phyloP scores from a whole-genome alignment of 2,329 filamentous ascomycete genomes.

The Shiraia sp. region DNA sequence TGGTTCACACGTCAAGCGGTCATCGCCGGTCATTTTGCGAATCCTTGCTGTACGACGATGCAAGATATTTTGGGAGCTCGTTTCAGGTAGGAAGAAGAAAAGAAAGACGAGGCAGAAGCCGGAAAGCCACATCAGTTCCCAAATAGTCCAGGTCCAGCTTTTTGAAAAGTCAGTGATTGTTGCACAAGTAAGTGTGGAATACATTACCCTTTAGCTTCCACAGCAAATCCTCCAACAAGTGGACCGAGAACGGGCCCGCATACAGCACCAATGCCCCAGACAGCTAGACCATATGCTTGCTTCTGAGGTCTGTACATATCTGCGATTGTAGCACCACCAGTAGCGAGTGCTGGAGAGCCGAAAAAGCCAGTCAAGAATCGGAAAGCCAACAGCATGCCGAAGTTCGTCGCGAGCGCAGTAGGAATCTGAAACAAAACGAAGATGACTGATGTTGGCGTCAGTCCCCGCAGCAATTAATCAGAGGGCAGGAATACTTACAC shows the following conservation, averaged over 20 bases:
- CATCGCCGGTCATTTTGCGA: slow-evolving; percentile 47
- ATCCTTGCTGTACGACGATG: slow-evolving; percentile 46
- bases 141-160: slow-evolving; percentile 50
- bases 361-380: slow-evolving; percentile 56
- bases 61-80: slow-evolving; percentile 47
- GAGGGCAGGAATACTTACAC: slow-evolving; percentile 5
- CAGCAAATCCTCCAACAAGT: slow-evolving; percentile 49
- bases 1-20: slow-evolving; percentile 45
- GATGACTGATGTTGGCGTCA: slow-evolving; percentile 29
- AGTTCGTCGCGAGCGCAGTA: slow-evolving; percentile 51
- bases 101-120: slow-evolving; percentile 45
- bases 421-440: slow-evolving; percentile 55
- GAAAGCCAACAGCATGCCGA: slow-evolving; percentile 56
- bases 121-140: slow-evolving; percentile 49
- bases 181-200: no score
- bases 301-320: slow-evolving; percentile 50
- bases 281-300: slow-evolving; percentile 45
- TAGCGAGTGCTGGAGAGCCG: slow-evolving; percentile 51
- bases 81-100: slow-evolving; percentile 49
- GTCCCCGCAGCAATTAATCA: not conserved
- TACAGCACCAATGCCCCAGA: slow-evolving; percentile 49
- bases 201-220: no score
- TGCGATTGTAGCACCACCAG: slow-evolving; percentile 50
- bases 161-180: no score
- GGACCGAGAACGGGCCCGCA: slow-evolving; percentile 50